Conservation (phyloP, 1,284 basidiomycete genomes). For the Rhodotorula sp. region DNA sequence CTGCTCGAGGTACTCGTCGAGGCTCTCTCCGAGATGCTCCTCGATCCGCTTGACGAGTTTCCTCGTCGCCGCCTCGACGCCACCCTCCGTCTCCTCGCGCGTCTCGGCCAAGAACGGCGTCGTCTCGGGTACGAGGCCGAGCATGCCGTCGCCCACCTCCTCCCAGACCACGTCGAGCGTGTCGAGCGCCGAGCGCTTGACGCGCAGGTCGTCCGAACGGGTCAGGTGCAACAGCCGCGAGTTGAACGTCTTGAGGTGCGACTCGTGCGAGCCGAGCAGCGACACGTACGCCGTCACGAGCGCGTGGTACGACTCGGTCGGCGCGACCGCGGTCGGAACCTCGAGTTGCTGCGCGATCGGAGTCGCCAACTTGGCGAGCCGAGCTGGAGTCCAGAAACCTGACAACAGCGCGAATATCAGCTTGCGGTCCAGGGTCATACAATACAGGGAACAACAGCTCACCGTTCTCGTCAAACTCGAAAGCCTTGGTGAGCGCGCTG, state of each 20-base stretch:
- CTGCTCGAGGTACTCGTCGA: constrained; percentile 17
- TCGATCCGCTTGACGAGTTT: constrained; percentile 44
- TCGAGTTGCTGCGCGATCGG: constrained; percentile 65
- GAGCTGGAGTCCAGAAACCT: constrained; percentile 87
- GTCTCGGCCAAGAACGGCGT: constrained; percentile 78
- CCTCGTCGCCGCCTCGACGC: constrained; percentile 65
- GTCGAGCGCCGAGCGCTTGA: constrained; percentile 67
- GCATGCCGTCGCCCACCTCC: constrained; percentile 59
- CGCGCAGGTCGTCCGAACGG: constrained; percentile 68
- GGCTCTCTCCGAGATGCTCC: constrained; percentile 37
- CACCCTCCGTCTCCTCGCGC: constrained; percentile 76
- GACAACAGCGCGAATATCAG: not conserved
- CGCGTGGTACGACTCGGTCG: constrained; percentile 33
- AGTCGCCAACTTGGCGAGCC: constrained; percentile 62
- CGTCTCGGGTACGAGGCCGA: constrained; percentile 71
- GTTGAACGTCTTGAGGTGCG: constrained; percentile 74
- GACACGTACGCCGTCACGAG: constrained; percentile 51
- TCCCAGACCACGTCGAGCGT: constrained; percentile 73
- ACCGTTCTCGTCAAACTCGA: constrained; percentile 79
- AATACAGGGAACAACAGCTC: not conserved
- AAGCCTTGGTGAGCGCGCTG: constrained; percentile 64
- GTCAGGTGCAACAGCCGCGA: constrained; percentile 80
- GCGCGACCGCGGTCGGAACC: constrained; percentile 22
- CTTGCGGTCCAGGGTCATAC: no score
- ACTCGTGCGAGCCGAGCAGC: constrained; percentile 50